Evolutionary conservation across 805 yeast species (phyloP), one percentile per base, ranked within the genome.

Genomic region (Henningerozyma blattae): DNA sequence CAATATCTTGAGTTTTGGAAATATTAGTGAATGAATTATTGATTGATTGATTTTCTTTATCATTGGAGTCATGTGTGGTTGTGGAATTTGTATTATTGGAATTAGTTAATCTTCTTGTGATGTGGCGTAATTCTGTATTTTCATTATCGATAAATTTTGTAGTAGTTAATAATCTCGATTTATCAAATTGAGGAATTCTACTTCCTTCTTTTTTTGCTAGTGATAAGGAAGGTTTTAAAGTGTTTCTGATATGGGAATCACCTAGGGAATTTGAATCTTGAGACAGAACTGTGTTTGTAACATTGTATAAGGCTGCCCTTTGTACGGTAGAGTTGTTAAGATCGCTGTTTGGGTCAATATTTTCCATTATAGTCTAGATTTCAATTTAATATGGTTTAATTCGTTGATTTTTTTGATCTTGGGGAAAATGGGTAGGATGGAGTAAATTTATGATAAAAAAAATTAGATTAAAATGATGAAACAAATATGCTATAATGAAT

Each of bases 221-320:
- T 9, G 31, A 30, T 27, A 47, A 30, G 3, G 44, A 35, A 18
- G 45, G 30, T 36, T 50, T 50, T 27, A 46, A 25, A 27, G 34
- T 43, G n/a, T 24, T 24, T 24, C n/a, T 24, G 7, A 24, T 6
- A 24, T 24, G n/a, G 5, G 27, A 8, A 8, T 26, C 43, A 43
- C 13, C 42, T 13, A 9, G 40, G 40, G 8, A 47, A 34, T 17
- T 45, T 38, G 8, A 20, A 15, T 51, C 54, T 22, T 48, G 48
- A 4, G 48, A 38, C 20, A 46, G 30, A 20, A 48, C 44, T 9
- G 59, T 55, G 33, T 56, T 53, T 15, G 62, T 57, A 10, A 57
- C 62, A 36, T 57, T 57, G 25, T 49, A 49, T 31, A 57, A 43
- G 15, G 58, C 62, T 30, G 57, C 40, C 33, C 62, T 42, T 35